A percentile compares a stretch with the other conserved stretches of the same genome.
phyloP scores from a whole-genome alignment of 768 basidiomycete genomes.

The Auriculariales sp. region DNA sequence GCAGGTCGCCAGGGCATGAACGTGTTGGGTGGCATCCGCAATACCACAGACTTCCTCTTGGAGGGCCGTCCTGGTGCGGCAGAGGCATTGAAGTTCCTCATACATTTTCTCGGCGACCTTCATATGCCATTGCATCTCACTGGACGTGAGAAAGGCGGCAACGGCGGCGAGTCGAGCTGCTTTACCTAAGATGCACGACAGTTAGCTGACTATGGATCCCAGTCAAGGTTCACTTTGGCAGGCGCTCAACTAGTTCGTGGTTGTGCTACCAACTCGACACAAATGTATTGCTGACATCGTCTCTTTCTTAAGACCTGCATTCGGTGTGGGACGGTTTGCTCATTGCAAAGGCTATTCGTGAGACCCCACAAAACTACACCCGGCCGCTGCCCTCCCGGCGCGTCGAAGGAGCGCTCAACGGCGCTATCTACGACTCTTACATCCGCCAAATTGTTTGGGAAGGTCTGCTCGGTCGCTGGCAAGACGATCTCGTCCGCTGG shows the following conservation, averaged over 20 bases:
- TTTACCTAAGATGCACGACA: slow-evolving; percentile 7
- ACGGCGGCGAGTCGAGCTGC: slow-evolving; percentile 29
- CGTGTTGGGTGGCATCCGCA: slow-evolving; percentile 64
- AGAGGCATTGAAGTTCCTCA: slow-evolving; percentile 81
- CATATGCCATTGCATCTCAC: slow-evolving; percentile 90
- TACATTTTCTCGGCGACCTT: slow-evolving; percentile 88
- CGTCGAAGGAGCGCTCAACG: slow-evolving; percentile 53
- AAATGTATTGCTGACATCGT: neutral
- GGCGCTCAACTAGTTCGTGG: slow-evolving; percentile 50
- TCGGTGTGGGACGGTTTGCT: slow-evolving; percentile 77
- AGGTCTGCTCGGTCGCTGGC: slow-evolving; percentile 60
- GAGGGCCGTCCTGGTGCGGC: slow-evolving; percentile 30
- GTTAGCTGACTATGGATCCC: neutral
- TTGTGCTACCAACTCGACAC: neutral
- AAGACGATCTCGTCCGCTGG: slow-evolving; percentile 46
- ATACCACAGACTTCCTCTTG: slow-evolving; percentile 41
- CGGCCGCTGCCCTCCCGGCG: slow-evolving; percentile 49
- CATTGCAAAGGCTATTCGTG: slow-evolving; percentile 69
- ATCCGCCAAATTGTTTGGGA: slow-evolving; percentile 81
- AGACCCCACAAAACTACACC: slow-evolving; percentile 62
- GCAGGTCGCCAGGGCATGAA: slow-evolving; percentile 44
- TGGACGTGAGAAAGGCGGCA: slow-evolving; percentile 79
- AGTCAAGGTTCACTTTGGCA: slow-evolving; percentile 60
- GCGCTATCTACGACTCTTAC: slow-evolving; percentile 76
- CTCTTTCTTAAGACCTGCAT: slow-evolving; percentile 45